Evolutionary conservation across 2,329 filamentous ascomycete genomes (phyloP), one percentile per base, ranked within the genome.

Genomic region (Pseudogymnoascus sp.): DNA sequence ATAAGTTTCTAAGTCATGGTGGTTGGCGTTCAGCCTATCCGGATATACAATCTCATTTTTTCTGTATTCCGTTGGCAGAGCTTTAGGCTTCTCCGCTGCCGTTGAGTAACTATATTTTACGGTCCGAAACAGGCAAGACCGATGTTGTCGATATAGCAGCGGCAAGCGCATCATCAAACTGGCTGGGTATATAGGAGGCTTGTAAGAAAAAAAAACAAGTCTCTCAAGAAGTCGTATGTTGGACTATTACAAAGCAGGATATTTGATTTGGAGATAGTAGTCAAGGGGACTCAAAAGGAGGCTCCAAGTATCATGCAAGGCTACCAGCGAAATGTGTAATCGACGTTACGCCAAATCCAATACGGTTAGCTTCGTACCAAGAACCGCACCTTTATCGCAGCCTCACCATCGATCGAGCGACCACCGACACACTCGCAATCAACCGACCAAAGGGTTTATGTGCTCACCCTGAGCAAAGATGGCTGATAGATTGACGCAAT

Each of bases 401-500:
- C 33, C 55, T 57, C 55, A 57, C 55, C 33, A 57, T 28, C 33
- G 19, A 23, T 30, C 57, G 13, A 38, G 12, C 18, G 5, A 19
- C 37, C 37, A 39, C 33, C 13, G 19, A 12, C 26, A n/a, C 33
- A 30, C 34, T 34, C 19, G 23, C 7, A 10, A 37, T 35, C 7
- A 10, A 57, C 28, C 18, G 13, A 35, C 8, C 26, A 15, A 37
- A 23, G 33, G 35, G 13, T 37, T 57, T 8, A 30, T 52, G n/a
- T 19, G 45, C 45, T 13, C 26, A 4, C 9, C 26, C 26, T 18
- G 26, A 33, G 45, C 10, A 57, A 38, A 57, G 30, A 90, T 90
- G 84, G 81, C 81, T 26, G 90, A 95, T 70, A 79, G 86, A 63
- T 79, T 95, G 61, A 92, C 90, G 1, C 89, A 94, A 72, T 78